Evolutionary conservation across 495 filamentous ascomycete genomes (phyloP).

Genomic region (Penicillium ochrochloron): DNA sequence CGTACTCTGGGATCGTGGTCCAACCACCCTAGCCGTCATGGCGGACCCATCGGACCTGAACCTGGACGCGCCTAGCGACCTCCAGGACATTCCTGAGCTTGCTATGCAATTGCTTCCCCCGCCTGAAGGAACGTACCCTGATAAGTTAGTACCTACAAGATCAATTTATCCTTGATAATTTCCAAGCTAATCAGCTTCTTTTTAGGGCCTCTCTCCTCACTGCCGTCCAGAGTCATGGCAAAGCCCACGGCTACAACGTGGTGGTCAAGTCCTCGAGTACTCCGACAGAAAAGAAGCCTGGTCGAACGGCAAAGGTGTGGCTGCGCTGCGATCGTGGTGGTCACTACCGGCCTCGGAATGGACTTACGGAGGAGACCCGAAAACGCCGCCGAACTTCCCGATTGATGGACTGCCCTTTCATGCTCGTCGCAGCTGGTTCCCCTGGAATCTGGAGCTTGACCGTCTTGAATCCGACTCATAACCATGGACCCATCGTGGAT

Average conservation of each 20-base stretch:
- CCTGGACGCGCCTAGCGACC: slow-evolving; percentile 53
- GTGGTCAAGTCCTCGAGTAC: slow-evolving; percentile 55
- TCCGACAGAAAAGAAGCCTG: slow-evolving; percentile 53
- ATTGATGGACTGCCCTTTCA: slow-evolving; percentile 54
- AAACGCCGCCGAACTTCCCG: slow-evolving; percentile 53
- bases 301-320: slow-evolving; percentile 53
- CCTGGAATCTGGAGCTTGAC: slow-evolving; percentile 52
- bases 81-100: slow-evolving; percentile 54
- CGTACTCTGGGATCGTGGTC: slow-evolving; percentile 18
- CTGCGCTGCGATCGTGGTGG: slow-evolving; percentile 56
- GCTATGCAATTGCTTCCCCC: slow-evolving; percentile 50
- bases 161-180: not conserved
- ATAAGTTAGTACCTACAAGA: slow-evolving; percentile 40
- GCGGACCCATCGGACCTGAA: slow-evolving; percentile 50
- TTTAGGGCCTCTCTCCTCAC: slow-evolving; percentile 44
- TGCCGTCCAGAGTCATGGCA: slow-evolving; percentile 51
- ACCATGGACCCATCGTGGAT: slow-evolving; percentile 51
- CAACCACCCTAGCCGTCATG: slow-evolving; percentile 35
- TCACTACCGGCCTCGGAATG: slow-evolving; percentile 55
- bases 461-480: slow-evolving; percentile 50
- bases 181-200: slow-evolving; percentile 9
- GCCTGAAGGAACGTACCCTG: slow-evolving; percentile 51
- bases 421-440: slow-evolving; percentile 51
- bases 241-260: slow-evolving; percentile 52
- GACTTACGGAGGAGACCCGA: slow-evolving; percentile 53